Evolutionary conservation across 2,329 filamentous ascomycete species (phyloP).

Genomic region (Diaporthe sp.): DNA sequence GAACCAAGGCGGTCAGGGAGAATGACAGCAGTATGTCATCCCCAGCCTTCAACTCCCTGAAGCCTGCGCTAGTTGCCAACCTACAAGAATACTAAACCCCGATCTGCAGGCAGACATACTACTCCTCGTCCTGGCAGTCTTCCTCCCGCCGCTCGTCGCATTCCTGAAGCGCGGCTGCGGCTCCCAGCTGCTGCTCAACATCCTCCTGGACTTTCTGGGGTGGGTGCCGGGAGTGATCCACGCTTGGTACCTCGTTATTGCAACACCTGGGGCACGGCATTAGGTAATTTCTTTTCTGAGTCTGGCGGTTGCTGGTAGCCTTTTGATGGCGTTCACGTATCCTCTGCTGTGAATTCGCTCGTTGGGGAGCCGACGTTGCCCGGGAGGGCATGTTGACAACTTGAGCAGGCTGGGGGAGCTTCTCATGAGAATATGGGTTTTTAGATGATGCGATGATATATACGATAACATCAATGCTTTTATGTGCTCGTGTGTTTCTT

Average conservation of each 20-base stretch:
- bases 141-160: not conserved
- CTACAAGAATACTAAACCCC: not conserved
- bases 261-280: not conserved
- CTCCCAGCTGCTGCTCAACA: not conserved
- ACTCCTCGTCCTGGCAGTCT: not conserved
- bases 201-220: not conserved
- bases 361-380: not conserved
- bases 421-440: not conserved
- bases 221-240: not conserved
- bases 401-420: not conserved
- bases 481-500: not conserved
- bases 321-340: not conserved
- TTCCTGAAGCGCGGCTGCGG: slow-evolving; percentile 2
- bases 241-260: not conserved
- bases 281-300: not conserved
- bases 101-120: not conserved
- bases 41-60: not conserved
- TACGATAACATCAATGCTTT: no score
- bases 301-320: no score
- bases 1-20: not conserved
- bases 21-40: not conserved
- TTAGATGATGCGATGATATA: not conserved
- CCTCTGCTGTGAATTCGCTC: not conserved
- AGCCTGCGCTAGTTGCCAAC: no score
- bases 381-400: no score